Evolutionary conservation across 441 rosid species (phyloP).

Genomic region (Macaranga tanarius): DNA sequence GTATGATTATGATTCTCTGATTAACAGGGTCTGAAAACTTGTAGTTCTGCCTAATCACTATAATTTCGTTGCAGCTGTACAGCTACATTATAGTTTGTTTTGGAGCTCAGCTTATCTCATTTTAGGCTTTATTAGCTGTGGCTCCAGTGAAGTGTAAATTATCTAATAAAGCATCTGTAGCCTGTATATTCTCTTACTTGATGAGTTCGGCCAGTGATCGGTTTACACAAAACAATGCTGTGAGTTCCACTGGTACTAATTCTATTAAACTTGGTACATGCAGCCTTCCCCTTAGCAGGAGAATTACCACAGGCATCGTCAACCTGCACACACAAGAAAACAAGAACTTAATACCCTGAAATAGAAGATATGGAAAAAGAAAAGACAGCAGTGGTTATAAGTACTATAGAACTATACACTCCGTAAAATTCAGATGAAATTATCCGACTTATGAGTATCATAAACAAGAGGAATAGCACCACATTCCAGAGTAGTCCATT

Average conservation of each 20-base stretch:
- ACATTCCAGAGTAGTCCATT: background rate
- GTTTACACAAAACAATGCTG: slow-evolving; percentile 85
- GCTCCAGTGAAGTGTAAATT: background rate
- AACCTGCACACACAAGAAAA: slow-evolving; percentile 39
- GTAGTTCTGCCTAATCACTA: background rate
- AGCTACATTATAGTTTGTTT: too few relatives aligned
- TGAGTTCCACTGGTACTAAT: slow-evolving; percentile 70
- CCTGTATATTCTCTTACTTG: slow-evolving; percentile 55
- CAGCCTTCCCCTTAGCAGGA: slow-evolving; percentile 64
- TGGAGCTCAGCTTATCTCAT: background rate
- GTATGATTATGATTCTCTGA: background rate
- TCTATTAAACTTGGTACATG: slow-evolving; percentile 81
- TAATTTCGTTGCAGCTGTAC: background rate
- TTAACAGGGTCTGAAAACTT: too few relatives aligned
- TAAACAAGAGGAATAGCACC: background rate
- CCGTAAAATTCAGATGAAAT: slow-evolving; percentile 5
- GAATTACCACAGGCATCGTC: slow-evolving; percentile 39
- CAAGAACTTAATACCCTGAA: background rate
- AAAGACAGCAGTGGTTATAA: background rate
- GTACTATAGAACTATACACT: background rate
- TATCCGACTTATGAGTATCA: background rate
- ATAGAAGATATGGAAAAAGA: background rate
- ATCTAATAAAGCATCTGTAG: background rate
- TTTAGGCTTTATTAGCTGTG: background rate
- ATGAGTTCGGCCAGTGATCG: slow-evolving; percentile 92